Base-by-base conservation (phyloP, 352 stramenopile species). In the Phytophthora brassicae region DNA sequence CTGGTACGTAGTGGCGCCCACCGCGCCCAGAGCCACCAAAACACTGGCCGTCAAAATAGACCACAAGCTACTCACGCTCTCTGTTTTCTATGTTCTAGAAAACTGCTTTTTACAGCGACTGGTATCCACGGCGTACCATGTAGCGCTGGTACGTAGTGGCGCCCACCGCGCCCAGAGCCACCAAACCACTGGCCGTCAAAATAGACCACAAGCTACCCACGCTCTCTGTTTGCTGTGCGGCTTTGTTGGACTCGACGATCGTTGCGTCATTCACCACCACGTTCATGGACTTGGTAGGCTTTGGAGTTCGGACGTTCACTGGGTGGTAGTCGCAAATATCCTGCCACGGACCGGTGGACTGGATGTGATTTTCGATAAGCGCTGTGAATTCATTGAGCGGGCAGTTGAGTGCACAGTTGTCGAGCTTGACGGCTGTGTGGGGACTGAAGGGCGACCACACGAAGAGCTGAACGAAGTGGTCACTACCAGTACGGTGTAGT, bases 311-410 rank as follows among this genome's bases (percentile, higher is more conserved):
- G 19, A 54, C 49, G 36, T 83, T 83, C 48, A 84, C 62, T 4
- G 81, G 81, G 45, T 88, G 79, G 64, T 84, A 89, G 50, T 77
- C 59, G 64, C 84, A 92, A 43, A 92, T 81, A 19, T 92, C 77
- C 44, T 90, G 68, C 81, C 81, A 92, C 26, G 76, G 66, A 24
- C 84, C 84, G 1, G 84, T 92, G 13, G 71, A 61, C 44, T 75
- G 52, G 31, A 90, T 77, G 58, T 89, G 74, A 28, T 62, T 65
- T 41, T 72, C 55, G 48, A 92, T 81, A 60, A 90, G 75, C 20
- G 68, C 51, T 24, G 72, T 74, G 33, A 92, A 85, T 3, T 89
- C 62, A 23, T 57, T 52, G 4, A 92, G 57, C 14, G 81, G 84
- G 44, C 84, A 92, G 31, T 86, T 72, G 20, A 77, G 33, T 2